Evolutionary conservation across 176 grass and related monocot genomes (phyloP).

Genomic region (Oryza longistaminata): DNA sequence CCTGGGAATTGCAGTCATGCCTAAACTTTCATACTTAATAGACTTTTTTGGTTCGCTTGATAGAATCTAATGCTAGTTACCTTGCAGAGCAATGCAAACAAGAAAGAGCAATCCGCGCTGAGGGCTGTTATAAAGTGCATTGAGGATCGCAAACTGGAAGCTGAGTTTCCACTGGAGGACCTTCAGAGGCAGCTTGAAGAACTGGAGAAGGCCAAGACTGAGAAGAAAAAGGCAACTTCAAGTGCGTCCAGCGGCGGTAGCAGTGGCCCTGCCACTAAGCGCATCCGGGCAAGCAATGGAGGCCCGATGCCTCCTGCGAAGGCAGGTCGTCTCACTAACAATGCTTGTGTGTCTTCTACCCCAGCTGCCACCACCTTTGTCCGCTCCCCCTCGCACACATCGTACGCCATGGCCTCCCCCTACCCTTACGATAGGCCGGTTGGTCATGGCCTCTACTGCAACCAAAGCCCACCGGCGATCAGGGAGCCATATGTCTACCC

Average conservation of each 20-base stretch:
- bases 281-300: constrained; percentile 66
- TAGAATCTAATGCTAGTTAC: constrained; percentile 25
- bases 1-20: background rate
- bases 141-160: constrained; percentile 82
- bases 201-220: constrained; percentile 75
- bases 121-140: constrained; percentile 93
- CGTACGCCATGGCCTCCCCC: constrained; percentile 45
- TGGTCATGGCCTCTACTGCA: constrained; percentile 66
- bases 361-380: constrained; percentile 47
- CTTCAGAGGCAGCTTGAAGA: constrained; percentile 85
- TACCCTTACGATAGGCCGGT: constrained; percentile 58
- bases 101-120: constrained; percentile 75
- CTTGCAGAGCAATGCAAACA: constrained; percentile 67
- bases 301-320: constrained; percentile 94
- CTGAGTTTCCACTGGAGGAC: constrained; percentile 67
- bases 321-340: constrained; percentile 80
- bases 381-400: constrained; percentile 52
- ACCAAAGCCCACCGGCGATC: constrained; percentile 62
- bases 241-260: constrained; percentile 46
- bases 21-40: background rate
- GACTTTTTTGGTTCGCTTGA: background rate
- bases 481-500: constrained; percentile 78
- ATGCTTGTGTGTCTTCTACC: constrained; percentile 55
- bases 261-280: constrained; percentile 72
- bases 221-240: constrained; percentile 82